Conservation (phyloP, 169 alveolate genomes). For the Eimeria zaria region DNA sequence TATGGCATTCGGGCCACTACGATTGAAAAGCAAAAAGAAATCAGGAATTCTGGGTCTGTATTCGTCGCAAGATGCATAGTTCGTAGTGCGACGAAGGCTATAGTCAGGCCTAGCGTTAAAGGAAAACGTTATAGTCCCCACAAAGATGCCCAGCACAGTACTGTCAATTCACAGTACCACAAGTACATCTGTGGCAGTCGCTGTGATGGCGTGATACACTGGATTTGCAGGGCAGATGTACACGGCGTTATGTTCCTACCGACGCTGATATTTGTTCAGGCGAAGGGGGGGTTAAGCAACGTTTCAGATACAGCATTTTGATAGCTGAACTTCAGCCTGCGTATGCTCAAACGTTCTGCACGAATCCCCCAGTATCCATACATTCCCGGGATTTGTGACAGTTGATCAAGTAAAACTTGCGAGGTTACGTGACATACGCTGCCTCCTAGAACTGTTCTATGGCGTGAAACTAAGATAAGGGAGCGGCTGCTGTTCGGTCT, state of each 20-base stretch:
- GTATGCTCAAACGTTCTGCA: not conserved
- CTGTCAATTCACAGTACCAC: not conserved
- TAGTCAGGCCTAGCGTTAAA: not conserved
- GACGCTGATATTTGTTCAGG: not conserved
- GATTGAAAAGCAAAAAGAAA: too few relatives aligned
- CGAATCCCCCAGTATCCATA: not conserved
- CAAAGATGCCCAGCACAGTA: not conserved
- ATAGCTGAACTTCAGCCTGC: not conserved
- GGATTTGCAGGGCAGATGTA: not conserved
- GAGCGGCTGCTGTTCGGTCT: not conserved
- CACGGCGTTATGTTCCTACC: not conserved
- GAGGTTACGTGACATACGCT: not conserved
- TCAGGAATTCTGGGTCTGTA: too few relatives aligned
- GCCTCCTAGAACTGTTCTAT: not conserved
- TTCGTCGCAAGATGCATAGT: not conserved
- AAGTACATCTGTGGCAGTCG: too few relatives aligned
- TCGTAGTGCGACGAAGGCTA: not conserved
- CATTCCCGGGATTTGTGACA: not conserved
- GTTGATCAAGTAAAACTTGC: not conserved
- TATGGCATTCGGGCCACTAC: too few relatives aligned
- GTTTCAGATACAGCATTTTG: slow-evolving; percentile 7
- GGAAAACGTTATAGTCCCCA: not conserved
- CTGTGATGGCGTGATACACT: not conserved
- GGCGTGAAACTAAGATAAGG: not conserved
- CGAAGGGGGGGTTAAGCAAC: not conserved